phyloP scores from a whole-genome alignment of 2,329 filamentous ascomycete species.

The Sporothrix variecibatus region DNA sequence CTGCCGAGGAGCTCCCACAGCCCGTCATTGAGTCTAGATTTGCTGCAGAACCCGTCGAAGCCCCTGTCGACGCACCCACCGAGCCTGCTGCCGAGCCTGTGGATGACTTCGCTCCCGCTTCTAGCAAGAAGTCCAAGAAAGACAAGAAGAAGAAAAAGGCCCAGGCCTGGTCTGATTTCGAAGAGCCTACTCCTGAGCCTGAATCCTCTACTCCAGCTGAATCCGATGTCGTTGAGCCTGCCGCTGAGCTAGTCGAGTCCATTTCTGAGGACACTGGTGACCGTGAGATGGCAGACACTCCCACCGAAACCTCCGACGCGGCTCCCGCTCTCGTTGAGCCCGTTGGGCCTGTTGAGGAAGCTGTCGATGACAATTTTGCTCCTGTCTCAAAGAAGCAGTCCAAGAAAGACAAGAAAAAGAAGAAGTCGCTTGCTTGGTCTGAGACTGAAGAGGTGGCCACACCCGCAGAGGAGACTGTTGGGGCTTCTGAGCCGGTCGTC shows the following conservation, averaged over 20 bases:
- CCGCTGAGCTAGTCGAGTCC: background rate
- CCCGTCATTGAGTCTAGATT: background rate
- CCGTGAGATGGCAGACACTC: background rate
- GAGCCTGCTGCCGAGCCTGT: conserved; percentile 1
- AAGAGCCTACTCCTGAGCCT: background rate
- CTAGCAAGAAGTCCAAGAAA: conserved; percentile 22
- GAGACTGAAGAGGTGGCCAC: background rate
- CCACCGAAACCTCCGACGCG: background rate
- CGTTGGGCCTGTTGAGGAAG: background rate
- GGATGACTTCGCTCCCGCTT: background rate
- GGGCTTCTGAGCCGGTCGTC: background rate
- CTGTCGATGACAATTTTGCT: background rate
- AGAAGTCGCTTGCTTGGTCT: background rate
- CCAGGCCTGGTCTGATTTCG: background rate
- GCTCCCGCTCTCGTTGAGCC: too few relatives aligned
- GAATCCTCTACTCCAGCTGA: background rate
- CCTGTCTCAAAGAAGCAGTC: background rate
- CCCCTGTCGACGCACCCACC: background rate
- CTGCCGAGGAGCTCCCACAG: background rate
- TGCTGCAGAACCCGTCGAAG: background rate
- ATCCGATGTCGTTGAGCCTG: background rate
- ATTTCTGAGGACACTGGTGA: background rate
- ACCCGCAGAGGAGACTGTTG: background rate
- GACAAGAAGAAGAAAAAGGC: conserved; percentile 22
- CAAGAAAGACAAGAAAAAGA: conserved; percentile 21